phyloP scores from a whole-genome alignment of 2,329 filamentous ascomycete genomes.

The Microsporum audouinii region DNA sequence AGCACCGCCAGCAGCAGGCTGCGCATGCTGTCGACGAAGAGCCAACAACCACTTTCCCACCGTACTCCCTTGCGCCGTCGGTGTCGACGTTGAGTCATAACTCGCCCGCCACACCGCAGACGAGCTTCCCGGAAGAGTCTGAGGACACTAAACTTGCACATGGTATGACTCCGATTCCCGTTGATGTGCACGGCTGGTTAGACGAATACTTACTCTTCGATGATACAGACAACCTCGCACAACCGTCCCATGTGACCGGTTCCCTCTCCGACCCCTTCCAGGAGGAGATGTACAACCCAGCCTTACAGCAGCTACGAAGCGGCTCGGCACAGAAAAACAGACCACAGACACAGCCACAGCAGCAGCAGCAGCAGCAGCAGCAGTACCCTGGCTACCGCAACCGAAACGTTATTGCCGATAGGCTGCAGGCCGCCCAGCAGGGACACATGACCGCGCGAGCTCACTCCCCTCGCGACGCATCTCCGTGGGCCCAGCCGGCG shows the following conservation, averaged over 20 bases:
- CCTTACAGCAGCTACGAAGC: constrained; percentile 30
- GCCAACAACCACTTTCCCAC: constrained; percentile 33
- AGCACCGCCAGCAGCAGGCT: constrained; percentile 30
- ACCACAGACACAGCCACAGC: constrained; percentile 11
- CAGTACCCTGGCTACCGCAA: constrained; percentile 23
- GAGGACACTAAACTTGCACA: constrained; percentile 29
- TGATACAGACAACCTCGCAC: constrained; percentile 45
- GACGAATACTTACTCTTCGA: constrained; percentile 55
- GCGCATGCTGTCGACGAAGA: constrained; percentile 36
- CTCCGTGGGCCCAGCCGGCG: constrained; percentile 59
- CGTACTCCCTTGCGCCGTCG: constrained; percentile 43
- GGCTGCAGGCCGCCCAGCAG: constrained; percentile 66
- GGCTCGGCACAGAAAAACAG: constrained; percentile 41
- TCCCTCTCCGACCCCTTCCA: constrained; percentile 72
- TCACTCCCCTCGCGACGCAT: constrained; percentile 57
- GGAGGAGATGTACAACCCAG: constrained; percentile 67
- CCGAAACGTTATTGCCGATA: constrained; percentile 56
- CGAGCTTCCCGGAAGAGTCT: constrained; percentile 41
- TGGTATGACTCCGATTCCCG: constrained; percentile 44
- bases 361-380: constrained; percentile 3
- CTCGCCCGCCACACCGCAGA: constrained; percentile 51
- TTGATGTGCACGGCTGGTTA: constrained; percentile 37
- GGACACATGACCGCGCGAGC: constrained; percentile 55
- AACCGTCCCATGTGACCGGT: constrained; percentile 36
- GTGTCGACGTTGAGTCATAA: constrained; percentile 51